Evolutionary conservation across 2,329 filamentous ascomycete genomes (phyloP), one percentile per base, ranked within the genome.

Genomic region (Claviceps humidiphila): DNA sequence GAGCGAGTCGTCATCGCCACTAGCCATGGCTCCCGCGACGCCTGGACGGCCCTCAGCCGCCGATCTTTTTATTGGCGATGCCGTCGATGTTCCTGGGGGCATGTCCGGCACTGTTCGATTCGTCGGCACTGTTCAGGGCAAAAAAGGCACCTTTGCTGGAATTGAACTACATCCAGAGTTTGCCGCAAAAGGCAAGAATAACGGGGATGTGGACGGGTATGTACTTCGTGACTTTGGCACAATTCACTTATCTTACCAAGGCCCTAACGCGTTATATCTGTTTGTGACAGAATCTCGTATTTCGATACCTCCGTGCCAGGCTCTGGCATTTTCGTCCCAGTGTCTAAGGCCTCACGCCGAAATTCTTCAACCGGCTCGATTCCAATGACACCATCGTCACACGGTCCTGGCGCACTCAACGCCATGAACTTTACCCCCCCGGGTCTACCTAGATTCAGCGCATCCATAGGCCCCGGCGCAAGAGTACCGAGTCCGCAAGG

Each of bases 31-130:
- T 73, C 70, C 73, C 49, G 64, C 72, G 50, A 81, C 78, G 0
- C 79, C 80, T 26, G 72, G 71, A 52, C 71, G 76, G 68, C 70
- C 63, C 58, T 72, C 64, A 58, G 69, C 70, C 55, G 75, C 77
- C 50, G 64, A 73, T 55, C 68, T 95, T 55, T 77, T 82, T 57
- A 75, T 93, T 42, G 91, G 91, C 58, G 91, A 96, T 64, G 67
- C 75, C 38, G 91, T 96, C 56, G 90, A 96, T 59, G 91, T 96
- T 47, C 90, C 91, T 1, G 93, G 93, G 43, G 88, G 85, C 66
- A 95, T 98, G 89, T 75, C 85, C 58, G 93, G 93, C 48, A 85
- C 81, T 2, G 84, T 97, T 58, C 91, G 87, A 65, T 98, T 95
- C 64, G 74, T 97, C 56, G 93, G 93, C 45, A 74, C 75, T 41